Percentiles rank a stretch among this genome's conserved stretches.
Conservation (phyloP, 2,329 filamentous ascomycete genomes). For the Intubia oerlemansii region DNA sequence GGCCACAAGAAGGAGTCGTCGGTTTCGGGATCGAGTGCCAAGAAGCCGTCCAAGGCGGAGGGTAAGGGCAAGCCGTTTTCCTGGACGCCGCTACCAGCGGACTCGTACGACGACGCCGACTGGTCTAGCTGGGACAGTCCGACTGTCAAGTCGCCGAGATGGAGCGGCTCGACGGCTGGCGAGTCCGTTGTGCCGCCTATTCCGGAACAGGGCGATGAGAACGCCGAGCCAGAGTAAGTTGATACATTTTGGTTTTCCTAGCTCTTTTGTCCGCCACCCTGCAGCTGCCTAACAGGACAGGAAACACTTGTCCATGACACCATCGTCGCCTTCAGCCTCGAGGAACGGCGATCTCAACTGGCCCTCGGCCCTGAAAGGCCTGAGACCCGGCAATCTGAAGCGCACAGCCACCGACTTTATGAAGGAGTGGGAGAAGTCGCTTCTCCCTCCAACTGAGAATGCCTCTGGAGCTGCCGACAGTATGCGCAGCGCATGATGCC, state of each 20-base stretch:
- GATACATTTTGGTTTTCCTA: too few relatives aligned
- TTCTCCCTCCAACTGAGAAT: too few relatives aligned
- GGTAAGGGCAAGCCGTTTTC: constrained; percentile 30
- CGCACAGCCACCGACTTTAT: constrained; percentile 69
- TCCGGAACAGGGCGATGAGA: constrained; percentile 26
- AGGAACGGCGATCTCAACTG: constrained; percentile 21
- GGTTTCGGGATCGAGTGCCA: neutral
- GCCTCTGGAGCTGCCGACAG: too few relatives aligned
- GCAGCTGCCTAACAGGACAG: too few relatives aligned
- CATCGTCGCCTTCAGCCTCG: constrained; percentile 2
- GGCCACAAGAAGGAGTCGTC: too few relatives aligned
- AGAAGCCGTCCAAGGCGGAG: constrained; percentile 4
- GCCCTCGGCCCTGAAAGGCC: constrained; percentile 50
- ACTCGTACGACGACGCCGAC: constrained; percentile 36
- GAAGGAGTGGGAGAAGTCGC: constrained; percentile 74
- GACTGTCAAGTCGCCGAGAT: constrained; percentile 27
- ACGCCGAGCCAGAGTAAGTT: too few relatives aligned
- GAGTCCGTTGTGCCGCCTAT: constrained; percentile 21
- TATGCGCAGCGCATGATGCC: too few relatives aligned
- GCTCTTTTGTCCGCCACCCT: too few relatives aligned
- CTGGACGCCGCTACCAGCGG: constrained; percentile 35
- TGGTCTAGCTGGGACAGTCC: constrained; percentile 45
- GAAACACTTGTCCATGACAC: constrained; percentile 6
- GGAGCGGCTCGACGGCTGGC: constrained; percentile 40
- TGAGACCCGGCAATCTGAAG: constrained; percentile 58